Base-by-base conservation (phyloP, 129 eudicot genomes). In the Helianthus tuberosus region DNA sequence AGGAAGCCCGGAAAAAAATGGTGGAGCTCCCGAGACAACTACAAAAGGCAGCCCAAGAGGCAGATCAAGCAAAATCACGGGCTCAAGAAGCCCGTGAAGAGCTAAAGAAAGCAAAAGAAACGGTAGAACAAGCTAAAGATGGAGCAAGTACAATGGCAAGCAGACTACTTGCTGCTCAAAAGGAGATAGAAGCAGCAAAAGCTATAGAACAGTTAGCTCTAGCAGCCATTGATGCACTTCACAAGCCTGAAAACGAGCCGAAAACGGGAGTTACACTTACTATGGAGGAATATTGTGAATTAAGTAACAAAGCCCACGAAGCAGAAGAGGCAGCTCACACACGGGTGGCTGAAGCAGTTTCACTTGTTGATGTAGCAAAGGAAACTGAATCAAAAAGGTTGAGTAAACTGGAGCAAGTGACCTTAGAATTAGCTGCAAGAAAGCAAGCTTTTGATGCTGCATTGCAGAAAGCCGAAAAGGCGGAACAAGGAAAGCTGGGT, bases 151-250 rank as follows among this genome's bases (percentile, higher is more conserved):
- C 96, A 0, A 73, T 88, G 79, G 88, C 82, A 57, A 91, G 91
- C 79, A 78, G 97, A 72, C 63, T 94, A 48, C 75, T 83, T 61
- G 96, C 97, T 9, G 93, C 96, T 11, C 85, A 78, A 57, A 94
- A 94, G 86, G 98, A 94, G 47, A 94, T 90, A 47, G 98, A 94
- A 69, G 96, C 97, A 11, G 91, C 98, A 25, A 86, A 84, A 75
- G 98, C 96, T 47, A 84, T 96, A 1, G 98, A 94, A 73, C 90
- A 83, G 78, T 64, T 90, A 73, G 98, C 97, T 4, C 43, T 86
- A 10, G 96, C 85, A 3, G 96, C 97, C 9, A 86, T 90, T 68
- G 88, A 62, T 12, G 98, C 93, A 11, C 87, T 88, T 25, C 78
- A 86, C 53, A 89, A 86, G 77, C 88, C 88, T 36, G 91, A 86